Conservation (phyloP, 2,329 filamentous ascomycete genomes). For the Monosporascus ibericus region DNA sequence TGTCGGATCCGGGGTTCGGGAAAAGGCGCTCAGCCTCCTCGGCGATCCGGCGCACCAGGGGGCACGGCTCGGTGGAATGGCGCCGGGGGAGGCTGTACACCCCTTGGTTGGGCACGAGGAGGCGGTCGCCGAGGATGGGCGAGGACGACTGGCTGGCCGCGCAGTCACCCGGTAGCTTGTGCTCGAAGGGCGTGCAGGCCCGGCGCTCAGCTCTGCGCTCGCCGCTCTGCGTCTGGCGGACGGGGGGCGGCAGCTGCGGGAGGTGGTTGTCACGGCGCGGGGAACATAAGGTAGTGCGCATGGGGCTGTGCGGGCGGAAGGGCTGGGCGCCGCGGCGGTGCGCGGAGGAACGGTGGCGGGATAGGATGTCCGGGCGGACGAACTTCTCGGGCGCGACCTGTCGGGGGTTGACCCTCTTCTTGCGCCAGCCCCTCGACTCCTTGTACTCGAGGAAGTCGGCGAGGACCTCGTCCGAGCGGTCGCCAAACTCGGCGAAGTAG, state of each 20-base stretch:
- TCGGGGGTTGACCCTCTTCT: conserved; percentile 11
- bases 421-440: conserved; percentile 8
- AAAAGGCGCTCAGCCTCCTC: conserved; percentile 7
- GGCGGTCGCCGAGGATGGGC: neutral
- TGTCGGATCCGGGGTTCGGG: conserved; percentile 1
- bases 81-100: neutral
- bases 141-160: neutral
- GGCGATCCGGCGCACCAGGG: conserved; percentile 10
- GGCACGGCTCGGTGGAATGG: conserved; percentile 1
- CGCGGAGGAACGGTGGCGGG: neutral
- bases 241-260: conserved; percentile 1
- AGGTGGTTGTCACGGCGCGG: neutral
- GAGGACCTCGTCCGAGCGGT: conserved; percentile 8
- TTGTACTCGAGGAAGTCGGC: conserved; percentile 20
- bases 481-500: conserved; percentile 16
- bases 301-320: conserved; percentile 4
- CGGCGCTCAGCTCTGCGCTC: conserved; percentile 1
- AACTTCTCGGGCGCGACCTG: conserved; percentile 11
- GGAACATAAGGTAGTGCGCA: neutral
- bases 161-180: neutral
- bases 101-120: neutral
- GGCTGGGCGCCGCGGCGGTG: neutral
- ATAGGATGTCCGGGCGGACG: conserved; percentile 5
- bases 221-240: neutral
- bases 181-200: neutral